These are phyloP conservation scores for Rhinocladiella mackenziei DNA, from an alignment of 2,329 filamentous ascomycete genomes.

Conservation along the genomic window DNA sequence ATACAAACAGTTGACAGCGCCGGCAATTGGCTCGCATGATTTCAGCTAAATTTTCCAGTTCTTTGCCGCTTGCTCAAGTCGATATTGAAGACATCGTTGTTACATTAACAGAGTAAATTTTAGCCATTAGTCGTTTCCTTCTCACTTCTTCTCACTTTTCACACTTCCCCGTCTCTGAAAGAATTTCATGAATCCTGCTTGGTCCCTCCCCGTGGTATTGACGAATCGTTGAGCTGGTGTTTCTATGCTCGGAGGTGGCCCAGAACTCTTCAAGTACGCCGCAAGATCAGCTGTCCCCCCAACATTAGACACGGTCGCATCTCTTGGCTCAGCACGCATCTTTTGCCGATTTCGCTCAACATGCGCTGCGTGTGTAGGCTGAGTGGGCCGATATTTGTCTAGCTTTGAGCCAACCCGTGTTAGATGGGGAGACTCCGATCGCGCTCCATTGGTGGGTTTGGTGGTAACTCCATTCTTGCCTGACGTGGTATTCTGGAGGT, in stretches of 20 bases:
- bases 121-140: background rate
- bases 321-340: constrained; percentile 19
- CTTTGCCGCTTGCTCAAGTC: background rate
- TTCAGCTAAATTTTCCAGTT: background rate
- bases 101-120: background rate
- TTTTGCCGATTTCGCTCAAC: constrained; percentile 37
- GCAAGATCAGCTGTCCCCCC: constrained; percentile 63
- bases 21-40: background rate
- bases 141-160: constrained; percentile 13
- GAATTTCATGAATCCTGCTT: constrained; percentile 35
- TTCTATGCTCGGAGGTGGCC: constrained; percentile 48
- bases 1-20: background rate
- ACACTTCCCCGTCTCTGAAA: constrained; percentile 32
- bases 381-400: constrained; percentile 31
- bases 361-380: constrained; percentile 39
- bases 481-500: constrained; percentile 14
- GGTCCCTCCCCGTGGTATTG: constrained; percentile 28
- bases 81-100: constrained; percentile 2
- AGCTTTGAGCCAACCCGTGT: constrained; percentile 33
- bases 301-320: constrained; percentile 8
- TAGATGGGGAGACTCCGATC: constrained; percentile 27
- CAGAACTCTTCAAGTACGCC: constrained; percentile 66
- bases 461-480: constrained; percentile 11
- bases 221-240: constrained; percentile 18
- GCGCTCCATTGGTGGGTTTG: constrained; percentile 16